Evolutionary conservation across 2,329 filamentous ascomycete genomes (phyloP).

Genomic region (Nothophoma quercina): DNA sequence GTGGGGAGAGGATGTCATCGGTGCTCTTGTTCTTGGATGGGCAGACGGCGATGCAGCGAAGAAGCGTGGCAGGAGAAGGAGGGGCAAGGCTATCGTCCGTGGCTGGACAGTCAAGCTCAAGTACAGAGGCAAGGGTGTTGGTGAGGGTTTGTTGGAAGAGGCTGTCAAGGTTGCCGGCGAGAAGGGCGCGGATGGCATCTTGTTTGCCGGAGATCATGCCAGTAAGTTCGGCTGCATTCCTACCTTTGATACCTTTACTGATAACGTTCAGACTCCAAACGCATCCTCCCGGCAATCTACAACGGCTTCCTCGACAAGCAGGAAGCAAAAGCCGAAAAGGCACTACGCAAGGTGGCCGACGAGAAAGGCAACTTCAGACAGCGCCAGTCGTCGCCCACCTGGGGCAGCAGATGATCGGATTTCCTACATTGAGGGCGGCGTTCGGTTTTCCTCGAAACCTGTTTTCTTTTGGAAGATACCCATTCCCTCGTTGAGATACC

Average conservation of each 20-base stretch:
- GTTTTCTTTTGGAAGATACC: constrained; percentile 37
- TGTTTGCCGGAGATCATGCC: constrained; percentile 80
- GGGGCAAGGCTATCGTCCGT: constrained; percentile 74
- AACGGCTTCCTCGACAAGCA: constrained; percentile 46
- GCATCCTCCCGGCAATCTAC: constrained; percentile 45
- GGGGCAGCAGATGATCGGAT: constrained; percentile 43
- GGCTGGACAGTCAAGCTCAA: constrained; percentile 80
- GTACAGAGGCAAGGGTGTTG: constrained; percentile 76
- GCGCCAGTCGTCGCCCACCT: constrained; percentile 46
- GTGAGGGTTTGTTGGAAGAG: constrained; percentile 74
- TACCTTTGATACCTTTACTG: constrained; percentile 15
- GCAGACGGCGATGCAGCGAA: constrained; percentile 58
- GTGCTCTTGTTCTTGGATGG: constrained; percentile 72
- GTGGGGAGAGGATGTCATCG: constrained; percentile 74
- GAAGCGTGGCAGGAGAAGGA: constrained; percentile 57
- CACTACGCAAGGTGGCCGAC: constrained; percentile 48
- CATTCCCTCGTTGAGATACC: constrained; percentile 41
- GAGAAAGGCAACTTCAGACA: constrained; percentile 50
- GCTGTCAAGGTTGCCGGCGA: constrained; percentile 73
- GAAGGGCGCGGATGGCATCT: constrained; percentile 72
- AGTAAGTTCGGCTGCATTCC: constrained; percentile 60
- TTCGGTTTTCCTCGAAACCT: constrained; percentile 20
- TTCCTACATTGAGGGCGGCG: constrained; percentile 15
- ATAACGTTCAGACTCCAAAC: constrained; percentile 40
- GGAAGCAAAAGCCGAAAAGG: constrained; percentile 45